Percentiles rank a stretch among this genome's conserved stretches.
Conservation (phyloP, 2,329 filamentous ascomycete genomes). For the Sordariomycetes sp. region DNA sequence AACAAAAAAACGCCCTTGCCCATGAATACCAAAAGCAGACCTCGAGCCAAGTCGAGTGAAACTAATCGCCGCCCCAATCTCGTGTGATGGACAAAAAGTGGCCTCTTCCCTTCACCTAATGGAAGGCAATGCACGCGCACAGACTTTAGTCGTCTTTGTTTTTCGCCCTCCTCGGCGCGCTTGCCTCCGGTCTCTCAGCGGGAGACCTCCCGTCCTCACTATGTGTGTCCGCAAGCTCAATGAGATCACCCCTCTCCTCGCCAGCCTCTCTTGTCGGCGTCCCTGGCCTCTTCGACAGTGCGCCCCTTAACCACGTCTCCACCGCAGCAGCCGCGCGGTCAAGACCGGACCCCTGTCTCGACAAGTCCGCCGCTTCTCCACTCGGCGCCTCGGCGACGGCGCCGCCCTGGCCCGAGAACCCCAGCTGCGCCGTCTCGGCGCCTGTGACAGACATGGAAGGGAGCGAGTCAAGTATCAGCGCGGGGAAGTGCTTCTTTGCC, state of each 20-base stretch:
- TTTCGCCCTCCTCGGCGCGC: not conserved
- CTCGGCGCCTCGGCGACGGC: slow-evolving; percentile 38
- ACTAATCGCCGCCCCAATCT: not conserved
- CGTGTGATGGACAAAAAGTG: not conserved
- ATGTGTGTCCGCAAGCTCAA: slow-evolving; percentile 54
- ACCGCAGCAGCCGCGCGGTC: slow-evolving; percentile 80
- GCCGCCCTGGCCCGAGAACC: slow-evolving; percentile 27
- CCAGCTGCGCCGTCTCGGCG: slow-evolving; percentile 44
- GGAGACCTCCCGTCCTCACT: slow-evolving; percentile 33
- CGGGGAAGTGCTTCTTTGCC: slow-evolving; percentile 71
- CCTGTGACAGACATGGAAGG: slow-evolving; percentile 55
- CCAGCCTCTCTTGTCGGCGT: slow-evolving; percentile 28
- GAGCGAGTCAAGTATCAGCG: slow-evolving; percentile 55
- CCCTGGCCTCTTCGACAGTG: slow-evolving; percentile 50
- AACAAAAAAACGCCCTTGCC: not conserved
- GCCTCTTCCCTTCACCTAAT: not conserved
- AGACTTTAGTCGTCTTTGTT: slow-evolving; percentile 2
- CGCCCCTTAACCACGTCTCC: slow-evolving; percentile 80
- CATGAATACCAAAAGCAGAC: not conserved
- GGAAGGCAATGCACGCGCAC: not conserved
- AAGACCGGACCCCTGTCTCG: slow-evolving; percentile 38
- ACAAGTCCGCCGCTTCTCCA: not conserved
- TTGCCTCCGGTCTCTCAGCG: not conserved
- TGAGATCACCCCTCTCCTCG: slow-evolving; percentile 47
- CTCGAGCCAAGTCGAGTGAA: not conserved